Conservation (phyloP, 768 basidiomycete genomes). For the Tulasnella sp. region DNA sequence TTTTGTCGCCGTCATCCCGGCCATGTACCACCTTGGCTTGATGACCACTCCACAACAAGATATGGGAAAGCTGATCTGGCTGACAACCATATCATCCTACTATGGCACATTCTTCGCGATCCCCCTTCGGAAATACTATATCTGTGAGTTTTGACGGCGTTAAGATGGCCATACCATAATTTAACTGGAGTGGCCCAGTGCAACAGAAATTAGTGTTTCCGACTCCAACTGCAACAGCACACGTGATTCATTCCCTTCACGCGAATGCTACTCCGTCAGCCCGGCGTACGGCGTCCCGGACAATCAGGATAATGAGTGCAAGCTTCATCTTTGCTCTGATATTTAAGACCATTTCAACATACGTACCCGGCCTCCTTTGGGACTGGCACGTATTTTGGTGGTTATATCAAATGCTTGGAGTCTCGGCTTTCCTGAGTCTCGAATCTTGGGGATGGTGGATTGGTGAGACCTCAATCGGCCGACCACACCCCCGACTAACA, state of each 20-base stretch:
- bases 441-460: conserved; percentile 14
- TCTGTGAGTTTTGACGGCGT: conserved; percentile 29
- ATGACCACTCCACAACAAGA: conserved; percentile 40
- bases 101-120: conserved; percentile 38
- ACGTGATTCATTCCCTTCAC: conserved; percentile 51
- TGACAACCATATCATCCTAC: conserved; percentile 29
- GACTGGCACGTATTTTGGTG: conserved; percentile 13
- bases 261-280: conserved; percentile 37
- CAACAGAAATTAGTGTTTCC: conserved; percentile 50
- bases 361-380: conserved; percentile 45
- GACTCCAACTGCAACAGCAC: conserved; percentile 54
- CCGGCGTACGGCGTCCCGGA: conserved; percentile 36
- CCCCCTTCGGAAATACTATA: conserved; percentile 40
- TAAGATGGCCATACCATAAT: too few species aligned
- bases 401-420: background rate
- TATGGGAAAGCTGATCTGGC: conserved; percentile 43
- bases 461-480: background rate
- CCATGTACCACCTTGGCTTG: conserved; percentile 45
- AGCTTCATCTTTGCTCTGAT: conserved; percentile 38
- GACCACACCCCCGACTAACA: background rate
- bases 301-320: conserved; percentile 38
- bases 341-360: conserved; percentile 43
- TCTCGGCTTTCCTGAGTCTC: background rate
- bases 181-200: background rate
- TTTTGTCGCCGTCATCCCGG: conserved; percentile 48